A percentile compares a stretch with the other conserved stretches of the same genome.
These are phyloP conservation scores for Skeletonema costatum DNA, from an alignment of 108 stramenopile species.

Conservation along the genomic window DNA sequence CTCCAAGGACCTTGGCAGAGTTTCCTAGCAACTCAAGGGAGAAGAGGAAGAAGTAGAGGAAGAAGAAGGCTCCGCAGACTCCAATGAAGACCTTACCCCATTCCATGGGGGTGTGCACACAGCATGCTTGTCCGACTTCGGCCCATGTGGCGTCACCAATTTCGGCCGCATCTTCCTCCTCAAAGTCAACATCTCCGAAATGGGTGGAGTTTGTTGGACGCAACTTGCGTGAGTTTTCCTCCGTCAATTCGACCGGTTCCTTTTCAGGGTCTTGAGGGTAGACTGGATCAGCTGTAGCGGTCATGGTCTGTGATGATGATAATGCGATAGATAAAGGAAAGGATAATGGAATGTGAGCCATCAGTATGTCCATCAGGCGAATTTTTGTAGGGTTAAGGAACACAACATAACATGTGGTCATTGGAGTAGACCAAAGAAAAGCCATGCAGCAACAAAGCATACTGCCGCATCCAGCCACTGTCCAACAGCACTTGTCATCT, in stretches of 20 bases:
- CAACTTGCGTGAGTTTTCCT: constrained; percentile 47
- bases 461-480: too few relatives aligned
- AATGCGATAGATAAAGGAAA: too few relatives aligned
- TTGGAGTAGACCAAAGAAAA: too few relatives aligned
- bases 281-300: background rate
- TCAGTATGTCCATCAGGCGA: too few relatives aligned
- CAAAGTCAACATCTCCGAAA: constrained; percentile 67
- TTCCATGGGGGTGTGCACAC: constrained; percentile 61
- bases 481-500: too few relatives aligned
- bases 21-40: constrained; percentile 80
- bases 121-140: constrained; percentile 76
- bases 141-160: constrained; percentile 78
- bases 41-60: constrained; percentile 91
- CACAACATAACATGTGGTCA: too few relatives aligned
- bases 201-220: constrained; percentile 69
- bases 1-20: constrained; percentile 84
- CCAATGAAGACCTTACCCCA: constrained; percentile 65
- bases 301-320: background rate
- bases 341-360: too few relatives aligned
- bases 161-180: constrained; percentile 34
- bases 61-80: constrained; percentile 60
- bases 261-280: background rate
- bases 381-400: too few relatives aligned
- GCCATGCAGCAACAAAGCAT: too few relatives aligned
- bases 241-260: background rate